These are phyloP conservation scores for Xylaria sp. DNA, from an alignment of 2,329 filamentous ascomycete species.

Conservation along the genomic window DNA sequence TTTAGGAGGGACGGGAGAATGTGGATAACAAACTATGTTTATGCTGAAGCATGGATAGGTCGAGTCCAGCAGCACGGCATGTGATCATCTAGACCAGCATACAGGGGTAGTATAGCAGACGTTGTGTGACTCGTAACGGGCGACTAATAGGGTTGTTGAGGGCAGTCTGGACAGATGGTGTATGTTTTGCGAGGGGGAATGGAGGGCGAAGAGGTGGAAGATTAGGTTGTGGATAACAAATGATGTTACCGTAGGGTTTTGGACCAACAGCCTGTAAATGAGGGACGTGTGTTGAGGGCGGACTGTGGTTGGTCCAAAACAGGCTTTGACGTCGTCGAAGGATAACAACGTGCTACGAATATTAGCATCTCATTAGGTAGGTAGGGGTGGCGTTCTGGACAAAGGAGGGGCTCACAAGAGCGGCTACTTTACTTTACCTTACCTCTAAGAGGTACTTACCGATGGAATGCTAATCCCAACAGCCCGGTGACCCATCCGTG, in stretches of 20 bases:
- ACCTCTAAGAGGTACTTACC: not conserved
- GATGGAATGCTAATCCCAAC: not conserved
- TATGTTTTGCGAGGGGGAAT: not conserved
- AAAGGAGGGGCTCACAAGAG: not conserved
- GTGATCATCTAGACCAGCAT: constrained; percentile 13
- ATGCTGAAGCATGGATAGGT: not conserved
- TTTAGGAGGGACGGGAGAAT: constrained; percentile 8
- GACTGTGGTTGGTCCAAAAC: constrained; percentile 48
- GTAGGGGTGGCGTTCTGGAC: constrained; percentile 4
- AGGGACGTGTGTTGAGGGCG: constrained; percentile 48
- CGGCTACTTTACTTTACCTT: not conserved
- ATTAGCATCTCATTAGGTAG: constrained; percentile 19
- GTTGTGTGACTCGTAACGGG: constrained; percentile 19
- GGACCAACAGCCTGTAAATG: constrained; percentile 42
- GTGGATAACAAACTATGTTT: constrained; percentile 1
- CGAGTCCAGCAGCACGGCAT: constrained; percentile 17
- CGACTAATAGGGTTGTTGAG: constrained; percentile 6
- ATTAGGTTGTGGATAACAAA: constrained; percentile 7
- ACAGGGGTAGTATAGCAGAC: not conserved
- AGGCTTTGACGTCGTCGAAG: constrained; percentile 11
- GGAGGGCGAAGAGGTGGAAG: not conserved
- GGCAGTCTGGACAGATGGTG: constrained; percentile 2
- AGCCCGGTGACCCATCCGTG: constrained; percentile 2
- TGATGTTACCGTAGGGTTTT: constrained; percentile 31
- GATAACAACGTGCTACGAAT: constrained; percentile 21